Evolutionary conservation across 1,139 yeast species (phyloP), one percentile per base, ranked within the genome.

Genomic region (Candida sp.): DNA sequence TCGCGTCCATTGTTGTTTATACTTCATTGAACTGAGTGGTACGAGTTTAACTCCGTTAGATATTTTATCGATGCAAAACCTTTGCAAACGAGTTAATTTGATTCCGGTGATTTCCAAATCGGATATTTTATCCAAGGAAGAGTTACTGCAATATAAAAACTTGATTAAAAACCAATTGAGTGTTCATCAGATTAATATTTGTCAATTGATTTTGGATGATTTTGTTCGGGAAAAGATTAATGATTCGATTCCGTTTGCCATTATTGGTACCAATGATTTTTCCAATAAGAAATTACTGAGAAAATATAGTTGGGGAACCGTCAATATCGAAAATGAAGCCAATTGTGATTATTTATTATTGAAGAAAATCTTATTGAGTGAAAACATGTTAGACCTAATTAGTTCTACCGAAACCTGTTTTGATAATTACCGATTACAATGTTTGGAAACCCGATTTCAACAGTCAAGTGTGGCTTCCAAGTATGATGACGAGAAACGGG

Each of bases 41-140:
- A 69, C 72, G 35, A 77, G 81, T 1, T 59, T 86, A 43, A 62
- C 74, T 5, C 77, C 81, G 1, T 62, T 84, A 40, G 96, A 89
- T 62, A 70, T 87, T 45, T 71, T 69, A 41, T 74, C 88, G 1
- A 84, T 89, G 90, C 78, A 76, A 56, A 82, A 80, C 51, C 68
- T 89, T 36, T 70, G 84, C 11, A 62, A 69, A 15, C 67, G 88
- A 43, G 89, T 84, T 15, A 88, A 86, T 56, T 66, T 89, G 50
- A 79, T 89, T 43, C 96, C 96, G 0, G 77, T 89, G 0, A 77
- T 89, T 49, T 75, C 88, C 29, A 87, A 87, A 58, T 79, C 90
- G 22, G 97, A 89, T 61, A 77, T 83, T 1, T 73, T 84, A 49
- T 79, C 84, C 9, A 43, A 49, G 4, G 62, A 57, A 3, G 81